Base-by-base conservation (phyloP, 2,329 filamentous ascomycete species). In the Emmonsiellopsis sp. region DNA sequence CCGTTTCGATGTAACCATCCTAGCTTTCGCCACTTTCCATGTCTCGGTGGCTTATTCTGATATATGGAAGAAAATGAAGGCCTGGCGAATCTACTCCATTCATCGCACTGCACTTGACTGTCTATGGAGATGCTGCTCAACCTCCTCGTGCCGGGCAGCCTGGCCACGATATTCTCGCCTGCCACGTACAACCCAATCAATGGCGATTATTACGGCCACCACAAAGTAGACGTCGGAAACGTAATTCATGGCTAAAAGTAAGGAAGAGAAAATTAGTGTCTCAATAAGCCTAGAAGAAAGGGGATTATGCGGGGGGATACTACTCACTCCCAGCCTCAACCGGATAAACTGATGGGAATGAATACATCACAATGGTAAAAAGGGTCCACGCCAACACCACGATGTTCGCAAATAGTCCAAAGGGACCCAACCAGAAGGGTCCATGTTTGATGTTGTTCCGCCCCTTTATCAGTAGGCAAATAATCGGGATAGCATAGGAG, bases 341-440 rank as follows among this genome's bases (percentile, higher is more conserved):
- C 11, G 71, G 70, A 57, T 65, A 62, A 1, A 59, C 59, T 6
- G 65, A 56, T 7, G 71, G 71, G 61, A 73, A 73, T 20, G 70
- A 72, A 62, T 74, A 75, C 65, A 76, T 73, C 56, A 76, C 56
- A 47, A 76, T 57, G 5, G 74, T 75, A 57, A 79, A 76, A 31
- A 71, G 38, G 0, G 75, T 78, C 75, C 76, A 79, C 11, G 61
- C 42, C 11, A 78, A 62, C 1, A 75, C 61, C 6, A 78, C 65
- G 15, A 70, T 61, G 56, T 78, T 77, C 11, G 70, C 62, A 44
- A 72, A 59, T 20, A 71, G 54, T 1, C 75, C 76, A 42, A 75
- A 41, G 5, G 64, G 65, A 1, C 74, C 75, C 30, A 78, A 62
- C 69, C 73, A 77, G 65, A 78, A 79, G 0, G 75, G 74, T 0